These are phyloP conservation scores for Cucurbitaria berberidis DNA, from an alignment of 2,329 filamentous ascomycete genomes.

Conservation along the genomic window DNA sequence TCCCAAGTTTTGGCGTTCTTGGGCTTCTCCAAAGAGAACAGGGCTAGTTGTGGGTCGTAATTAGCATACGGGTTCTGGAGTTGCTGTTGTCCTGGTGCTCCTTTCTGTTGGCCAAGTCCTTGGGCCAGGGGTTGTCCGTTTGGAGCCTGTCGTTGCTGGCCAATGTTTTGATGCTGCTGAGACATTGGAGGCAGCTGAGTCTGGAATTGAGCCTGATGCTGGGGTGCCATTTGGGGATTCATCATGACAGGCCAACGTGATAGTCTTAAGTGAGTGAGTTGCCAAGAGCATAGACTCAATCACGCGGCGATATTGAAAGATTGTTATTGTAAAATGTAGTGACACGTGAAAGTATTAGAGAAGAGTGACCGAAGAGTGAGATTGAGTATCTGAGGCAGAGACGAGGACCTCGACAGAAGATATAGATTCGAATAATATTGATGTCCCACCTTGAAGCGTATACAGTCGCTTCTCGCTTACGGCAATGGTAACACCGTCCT, in stretches of 20 bases:
- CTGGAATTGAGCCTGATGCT: slow-evolving; percentile 16
- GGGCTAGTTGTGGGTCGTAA: slow-evolving; percentile 29
- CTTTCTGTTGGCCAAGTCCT: slow-evolving; percentile 15
- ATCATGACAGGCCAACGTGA: slow-evolving; percentile 2
- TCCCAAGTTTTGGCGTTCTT: slow-evolving; percentile 32
- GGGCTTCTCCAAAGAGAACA: slow-evolving; percentile 36
- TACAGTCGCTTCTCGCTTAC: slow-evolving; percentile 8
- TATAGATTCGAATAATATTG: slow-evolving; percentile 15
- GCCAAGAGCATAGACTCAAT: background rate
- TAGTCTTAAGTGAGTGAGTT: background rate
- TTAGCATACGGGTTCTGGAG: slow-evolving; percentile 9
- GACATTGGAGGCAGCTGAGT: slow-evolving; percentile 10
- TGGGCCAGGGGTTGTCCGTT: slow-evolving; percentile 15
- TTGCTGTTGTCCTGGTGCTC: slow-evolving; percentile 12
- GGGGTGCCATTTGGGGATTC: slow-evolving; percentile 17
- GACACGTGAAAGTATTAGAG: background rate
- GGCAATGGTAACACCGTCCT: slow-evolving; percentile 14
- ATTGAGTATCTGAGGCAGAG: slow-evolving; percentile 16
- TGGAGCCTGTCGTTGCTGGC: slow-evolving; percentile 24
- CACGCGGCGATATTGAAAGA: background rate
- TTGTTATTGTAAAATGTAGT: background rate
- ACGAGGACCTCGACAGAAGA: slow-evolving; percentile 15
- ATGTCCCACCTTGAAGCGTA: slow-evolving; percentile 11
- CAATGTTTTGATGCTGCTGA: slow-evolving; percentile 22
- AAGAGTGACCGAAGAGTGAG: slow-evolving; percentile 11